These are phyloP conservation scores for Talaromyces thailandensis DNA, from an alignment of 495 filamentous ascomycete species.

Conservation along the genomic window DNA sequence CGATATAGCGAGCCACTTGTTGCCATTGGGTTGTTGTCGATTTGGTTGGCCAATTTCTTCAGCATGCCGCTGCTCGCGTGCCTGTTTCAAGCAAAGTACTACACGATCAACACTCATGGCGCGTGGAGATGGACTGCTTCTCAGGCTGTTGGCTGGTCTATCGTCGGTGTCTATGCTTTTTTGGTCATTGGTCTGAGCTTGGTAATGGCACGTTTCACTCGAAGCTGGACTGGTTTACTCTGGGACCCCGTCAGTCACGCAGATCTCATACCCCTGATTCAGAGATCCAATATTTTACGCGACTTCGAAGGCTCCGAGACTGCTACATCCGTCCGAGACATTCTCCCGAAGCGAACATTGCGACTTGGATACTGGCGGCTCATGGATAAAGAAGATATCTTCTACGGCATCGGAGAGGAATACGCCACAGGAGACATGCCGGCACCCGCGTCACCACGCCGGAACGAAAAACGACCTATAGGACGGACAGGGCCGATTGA, in stretches of 20 bases:
- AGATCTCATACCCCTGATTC: slow-evolving; percentile 65
- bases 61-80: slow-evolving; percentile 57
- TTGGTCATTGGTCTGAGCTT: slow-evolving; percentile 49
- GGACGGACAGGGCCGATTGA: slow-evolving; percentile 18
- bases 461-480: slow-evolving; percentile 20
- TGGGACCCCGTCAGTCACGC: slow-evolving; percentile 81
- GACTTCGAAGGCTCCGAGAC: slow-evolving; percentile 57
- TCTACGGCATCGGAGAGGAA: slow-evolving; percentile 58
- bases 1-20: slow-evolving; percentile 43
- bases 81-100: slow-evolving; percentile 52
- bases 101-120: slow-evolving; percentile 27
- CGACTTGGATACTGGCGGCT: slow-evolving; percentile 78
- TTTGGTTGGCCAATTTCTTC: slow-evolving; percentile 56
- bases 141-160: slow-evolving; percentile 66
- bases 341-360: slow-evolving; percentile 43
- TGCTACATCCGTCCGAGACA: slow-evolving; percentile 35
- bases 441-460: background rate
- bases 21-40: slow-evolving; percentile 42
- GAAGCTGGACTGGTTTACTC: slow-evolving; percentile 59
- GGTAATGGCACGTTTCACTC: slow-evolving; percentile 38
- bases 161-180: slow-evolving; percentile 64
- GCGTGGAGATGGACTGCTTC: slow-evolving; percentile 72
- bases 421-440: background rate
- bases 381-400: slow-evolving; percentile 46
- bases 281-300: slow-evolving; percentile 65